A percentile compares a stretch with the other conserved stretches of the same genome.
Evolutionary conservation across 2,329 filamentous ascomycete species (phyloP).

Genomic region (Byssochlamys sp.): DNA sequence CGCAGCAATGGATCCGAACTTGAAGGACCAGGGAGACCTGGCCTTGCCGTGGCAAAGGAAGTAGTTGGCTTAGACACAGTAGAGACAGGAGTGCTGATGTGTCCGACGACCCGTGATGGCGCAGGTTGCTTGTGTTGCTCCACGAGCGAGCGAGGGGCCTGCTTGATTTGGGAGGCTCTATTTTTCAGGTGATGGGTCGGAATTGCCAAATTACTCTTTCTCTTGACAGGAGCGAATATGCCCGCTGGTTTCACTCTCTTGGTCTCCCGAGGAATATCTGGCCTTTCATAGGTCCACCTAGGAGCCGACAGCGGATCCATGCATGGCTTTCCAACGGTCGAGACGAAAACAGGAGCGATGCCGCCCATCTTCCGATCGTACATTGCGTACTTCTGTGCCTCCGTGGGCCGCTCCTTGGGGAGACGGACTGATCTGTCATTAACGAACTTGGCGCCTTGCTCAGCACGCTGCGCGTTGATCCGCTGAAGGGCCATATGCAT

Average conservation of each 20-base stretch:
- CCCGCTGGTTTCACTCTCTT: slow-evolving; percentile 27
- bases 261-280: slow-evolving; percentile 13
- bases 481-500: slow-evolving; percentile 50
- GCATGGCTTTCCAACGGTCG: slow-evolving; percentile 3
- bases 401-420: slow-evolving; percentile 21
- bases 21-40: background rate
- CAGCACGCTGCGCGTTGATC: slow-evolving; percentile 49
- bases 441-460: slow-evolving; percentile 51
- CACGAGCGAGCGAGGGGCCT: slow-evolving; percentile 33
- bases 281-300: slow-evolving; percentile 16
- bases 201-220: slow-evolving; percentile 26
- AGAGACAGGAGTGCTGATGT: background rate
- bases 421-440: slow-evolving; percentile 17
- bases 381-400: slow-evolving; percentile 21
- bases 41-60: background rate
- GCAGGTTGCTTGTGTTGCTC: slow-evolving; percentile 29
- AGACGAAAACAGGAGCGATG: slow-evolving; percentile 13
- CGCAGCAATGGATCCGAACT: slow-evolving; percentile 8
- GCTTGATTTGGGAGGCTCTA: slow-evolving; percentile 27
- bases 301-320: slow-evolving; percentile 2
- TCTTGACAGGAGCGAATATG: slow-evolving; percentile 15
- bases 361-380: slow-evolving; percentile 25
- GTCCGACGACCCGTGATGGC: slow-evolving; percentile 5
- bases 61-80: background rate
- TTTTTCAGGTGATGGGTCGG: slow-evolving; percentile 35